These are phyloP conservation scores for Aspergillus floridensis DNA, from an alignment of 2,329 filamentous ascomycete species.

Conservation along the genomic window DNA sequence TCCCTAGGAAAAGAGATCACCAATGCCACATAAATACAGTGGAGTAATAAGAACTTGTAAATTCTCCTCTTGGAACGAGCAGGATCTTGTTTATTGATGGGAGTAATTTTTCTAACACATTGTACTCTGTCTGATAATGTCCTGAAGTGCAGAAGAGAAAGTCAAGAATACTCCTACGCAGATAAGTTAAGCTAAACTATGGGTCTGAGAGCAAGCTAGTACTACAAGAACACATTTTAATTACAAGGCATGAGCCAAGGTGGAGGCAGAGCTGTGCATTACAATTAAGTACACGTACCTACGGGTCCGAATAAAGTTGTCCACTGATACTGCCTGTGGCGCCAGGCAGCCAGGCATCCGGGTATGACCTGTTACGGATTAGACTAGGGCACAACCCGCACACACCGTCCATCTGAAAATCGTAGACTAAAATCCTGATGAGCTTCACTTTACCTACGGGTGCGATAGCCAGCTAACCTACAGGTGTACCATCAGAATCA, in stretches of 20 bases:
- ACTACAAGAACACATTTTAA: neutral
- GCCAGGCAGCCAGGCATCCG: slow-evolving; percentile 4
- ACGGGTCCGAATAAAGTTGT: neutral
- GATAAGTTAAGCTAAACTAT: too few relatives aligned
- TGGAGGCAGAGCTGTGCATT: neutral
- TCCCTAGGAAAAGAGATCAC: too few relatives aligned
- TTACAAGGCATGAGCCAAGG: neutral
- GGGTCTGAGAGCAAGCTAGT: neutral
- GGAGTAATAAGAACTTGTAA: too few relatives aligned
- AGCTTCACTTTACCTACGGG: slow-evolving; percentile 36
- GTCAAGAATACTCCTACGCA: too few relatives aligned
- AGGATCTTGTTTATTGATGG: too few relatives aligned
- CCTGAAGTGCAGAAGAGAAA: too few relatives aligned
- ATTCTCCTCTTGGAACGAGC: too few relatives aligned
- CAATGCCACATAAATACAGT: too few relatives aligned
- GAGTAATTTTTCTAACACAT: too few relatives aligned
- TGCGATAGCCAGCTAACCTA: slow-evolving; percentile 43
- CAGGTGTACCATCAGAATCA: slow-evolving; percentile 40
- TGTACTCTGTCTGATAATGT: too few relatives aligned
- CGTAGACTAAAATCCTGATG: slow-evolving; percentile 38
- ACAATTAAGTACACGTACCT: too few relatives aligned
- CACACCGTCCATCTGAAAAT: slow-evolving; percentile 42
- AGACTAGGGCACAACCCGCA: slow-evolving; percentile 48
- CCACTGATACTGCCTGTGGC: neutral
- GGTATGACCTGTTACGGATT: slow-evolving; percentile 21